Evolutionary conservation across 768 basidiomycete species (phyloP).

Genomic region (Kwoniella sp.): DNA sequence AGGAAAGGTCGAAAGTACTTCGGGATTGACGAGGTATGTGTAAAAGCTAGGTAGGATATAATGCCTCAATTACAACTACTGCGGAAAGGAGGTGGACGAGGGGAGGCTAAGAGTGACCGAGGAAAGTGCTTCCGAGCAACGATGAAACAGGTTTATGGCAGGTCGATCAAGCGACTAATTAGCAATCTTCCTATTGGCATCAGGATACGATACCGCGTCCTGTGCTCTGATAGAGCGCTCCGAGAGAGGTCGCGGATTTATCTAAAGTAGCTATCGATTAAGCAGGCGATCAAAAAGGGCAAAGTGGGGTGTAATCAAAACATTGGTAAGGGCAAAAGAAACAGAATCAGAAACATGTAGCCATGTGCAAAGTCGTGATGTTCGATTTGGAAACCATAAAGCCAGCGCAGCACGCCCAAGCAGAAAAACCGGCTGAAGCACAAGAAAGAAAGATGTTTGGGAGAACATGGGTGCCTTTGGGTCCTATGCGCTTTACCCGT

Average conservation of each 20-base stretch:
- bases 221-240: neutral
- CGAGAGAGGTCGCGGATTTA: neutral
- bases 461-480: neutral
- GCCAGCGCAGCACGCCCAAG: neutral
- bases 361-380: neutral
- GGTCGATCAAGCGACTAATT: neutral
- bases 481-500: neutral
- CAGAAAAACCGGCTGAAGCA: too few species aligned
- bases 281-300: conserved; percentile 1
- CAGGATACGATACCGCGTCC: neutral
- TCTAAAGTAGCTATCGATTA: too few species aligned
- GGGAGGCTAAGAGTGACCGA: neutral
- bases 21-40: neutral
- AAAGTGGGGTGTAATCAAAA: neutral
- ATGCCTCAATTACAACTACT: neutral
- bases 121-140: neutral
- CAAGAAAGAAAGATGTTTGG: too few species aligned
- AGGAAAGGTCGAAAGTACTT: neutral
- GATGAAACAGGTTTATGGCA: neutral
- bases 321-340: neutral
- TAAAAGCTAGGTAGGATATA: neutral
- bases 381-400: neutral
- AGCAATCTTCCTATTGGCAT: neutral
- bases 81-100: neutral
- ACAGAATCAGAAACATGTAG: neutral